Percentiles rank a stretch among this genome's conserved stretches.
These are phyloP conservation scores for Astrephomene gubernaculifera DNA, from an alignment of 139 green algal species.

Conservation along the genomic window DNA sequence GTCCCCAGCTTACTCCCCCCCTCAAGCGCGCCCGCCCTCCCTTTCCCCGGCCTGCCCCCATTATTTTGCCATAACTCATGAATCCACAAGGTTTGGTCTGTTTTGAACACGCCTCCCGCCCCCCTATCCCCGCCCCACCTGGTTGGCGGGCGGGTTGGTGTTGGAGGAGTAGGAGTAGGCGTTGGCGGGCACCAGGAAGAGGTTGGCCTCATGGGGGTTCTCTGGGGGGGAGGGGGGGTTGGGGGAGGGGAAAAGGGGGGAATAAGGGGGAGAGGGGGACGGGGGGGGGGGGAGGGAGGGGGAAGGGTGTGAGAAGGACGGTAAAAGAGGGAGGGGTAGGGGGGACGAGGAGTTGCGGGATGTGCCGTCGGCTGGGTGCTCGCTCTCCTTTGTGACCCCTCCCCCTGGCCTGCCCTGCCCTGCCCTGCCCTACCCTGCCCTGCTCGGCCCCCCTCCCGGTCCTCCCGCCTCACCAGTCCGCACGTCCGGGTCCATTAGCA, in stretches of 20 bases:
- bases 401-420: no score
- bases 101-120: no score
- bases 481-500: slow-evolving; percentile 35
- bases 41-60: not conserved
- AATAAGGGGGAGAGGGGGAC: not conserved
- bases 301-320: not conserved
- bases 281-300: not conserved
- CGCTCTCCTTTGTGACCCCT: no score
- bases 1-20: no score
- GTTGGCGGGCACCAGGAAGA: slow-evolving; percentile 56
- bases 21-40: not conserved
- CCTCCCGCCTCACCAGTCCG: slow-evolving; percentile 50
- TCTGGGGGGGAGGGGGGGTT: not conserved
- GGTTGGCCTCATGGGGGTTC: slow-evolving; percentile 47
- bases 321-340: not conserved
- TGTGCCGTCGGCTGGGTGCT: not conserved
- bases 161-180: slow-evolving; percentile 57
- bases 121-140: slow-evolving; percentile 20
- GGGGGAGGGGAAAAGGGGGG: not conserved
- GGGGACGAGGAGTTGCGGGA: not conserved
- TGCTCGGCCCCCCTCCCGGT: not conserved
- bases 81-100: no score
- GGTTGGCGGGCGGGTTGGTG: slow-evolving; percentile 28
- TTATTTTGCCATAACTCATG: no score
- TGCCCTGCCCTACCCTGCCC: no score